phyloP scores from a whole-genome alignment of 345 rosid species.

The Eucalyptus leucophloia region DNA sequence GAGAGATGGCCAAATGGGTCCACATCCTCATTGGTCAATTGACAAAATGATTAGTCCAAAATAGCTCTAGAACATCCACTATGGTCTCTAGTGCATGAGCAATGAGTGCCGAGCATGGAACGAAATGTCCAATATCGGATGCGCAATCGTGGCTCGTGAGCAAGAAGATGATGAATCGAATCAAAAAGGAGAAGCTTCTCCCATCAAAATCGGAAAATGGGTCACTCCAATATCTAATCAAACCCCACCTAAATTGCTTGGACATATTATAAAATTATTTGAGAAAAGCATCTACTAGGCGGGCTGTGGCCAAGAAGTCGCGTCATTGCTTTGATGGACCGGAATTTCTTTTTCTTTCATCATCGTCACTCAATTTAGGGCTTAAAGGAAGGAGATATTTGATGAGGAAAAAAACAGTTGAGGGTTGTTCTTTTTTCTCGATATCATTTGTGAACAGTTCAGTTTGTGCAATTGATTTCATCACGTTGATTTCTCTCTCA shows the following conservation, averaged over 20 bases:
- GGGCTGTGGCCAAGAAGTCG: not conserved
- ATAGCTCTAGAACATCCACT: not conserved
- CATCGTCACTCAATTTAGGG: not conserved
- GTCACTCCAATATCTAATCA: not conserved
- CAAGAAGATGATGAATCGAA: not conserved
- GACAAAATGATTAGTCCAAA: not conserved
- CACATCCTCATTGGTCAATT: not conserved
- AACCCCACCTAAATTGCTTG: not conserved
- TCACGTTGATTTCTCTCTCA: not conserved
- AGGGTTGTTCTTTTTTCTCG: fast-evolving
- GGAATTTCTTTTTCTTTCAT: not conserved
- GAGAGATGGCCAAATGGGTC: not conserved
- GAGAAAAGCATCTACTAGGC: not conserved
- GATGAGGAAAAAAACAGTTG: not conserved
- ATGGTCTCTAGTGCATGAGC: not conserved
- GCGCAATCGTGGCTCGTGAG: not conserved
- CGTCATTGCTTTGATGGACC: not conserved
- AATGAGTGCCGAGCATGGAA: not conserved
- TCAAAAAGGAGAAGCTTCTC: not conserved
- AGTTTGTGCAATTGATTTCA: not conserved
- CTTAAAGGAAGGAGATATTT: not conserved
- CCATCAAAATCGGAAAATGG: not conserved
- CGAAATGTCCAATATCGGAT: not conserved
- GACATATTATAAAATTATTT: not conserved
- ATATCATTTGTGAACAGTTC: not conserved